Conservation (phyloP, 768 basidiomycete species). For the Tylopilus rubrobrunneus region DNA sequence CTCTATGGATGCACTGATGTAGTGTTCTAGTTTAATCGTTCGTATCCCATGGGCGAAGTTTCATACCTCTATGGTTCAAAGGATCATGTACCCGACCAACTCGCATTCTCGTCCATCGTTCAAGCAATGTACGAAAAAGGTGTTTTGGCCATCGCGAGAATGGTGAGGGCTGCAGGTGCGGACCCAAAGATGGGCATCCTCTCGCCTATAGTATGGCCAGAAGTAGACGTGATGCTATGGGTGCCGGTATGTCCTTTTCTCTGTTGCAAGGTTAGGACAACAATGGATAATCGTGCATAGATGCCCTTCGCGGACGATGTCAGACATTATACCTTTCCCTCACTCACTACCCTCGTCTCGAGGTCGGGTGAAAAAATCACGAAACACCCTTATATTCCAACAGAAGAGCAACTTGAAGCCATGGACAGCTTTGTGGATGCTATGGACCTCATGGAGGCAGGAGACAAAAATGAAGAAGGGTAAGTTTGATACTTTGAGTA, state of each 20-base stretch:
- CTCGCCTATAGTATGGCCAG: constrained; percentile 54
- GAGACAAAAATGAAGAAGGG: constrained; percentile 76
- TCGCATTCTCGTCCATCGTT: constrained; percentile 82
- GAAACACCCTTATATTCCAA: constrained; percentile 82
- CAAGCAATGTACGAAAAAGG: constrained; percentile 70
- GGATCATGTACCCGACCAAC: constrained; percentile 61
- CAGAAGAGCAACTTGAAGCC: constrained; percentile 65
- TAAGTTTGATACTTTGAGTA: constrained; percentile 29
- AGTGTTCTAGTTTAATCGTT: constrained; percentile 67
- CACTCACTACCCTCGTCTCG: constrained; percentile 66
- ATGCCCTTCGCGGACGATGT: constrained; percentile 96
- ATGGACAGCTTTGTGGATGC: constrained; percentile 88
- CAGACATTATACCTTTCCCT: constrained; percentile 82
- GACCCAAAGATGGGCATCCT: constrained; percentile 88
- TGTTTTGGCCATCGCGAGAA: constrained; percentile 76
- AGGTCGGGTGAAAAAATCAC: constrained; percentile 70
- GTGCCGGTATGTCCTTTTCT: constrained; percentile 53
- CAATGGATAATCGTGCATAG: constrained; percentile 35
- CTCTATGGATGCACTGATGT: neutral
- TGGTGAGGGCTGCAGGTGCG: constrained; percentile 66
- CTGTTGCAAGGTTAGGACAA: neutral
- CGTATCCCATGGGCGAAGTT: constrained; percentile 79
- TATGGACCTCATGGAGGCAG: constrained; percentile 81
- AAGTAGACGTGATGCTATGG: constrained; percentile 81
- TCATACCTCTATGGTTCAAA: constrained; percentile 83